Conservation (phyloP, 2,329 filamentous ascomycete genomes). For the Leptographium radiaticola region DNA sequence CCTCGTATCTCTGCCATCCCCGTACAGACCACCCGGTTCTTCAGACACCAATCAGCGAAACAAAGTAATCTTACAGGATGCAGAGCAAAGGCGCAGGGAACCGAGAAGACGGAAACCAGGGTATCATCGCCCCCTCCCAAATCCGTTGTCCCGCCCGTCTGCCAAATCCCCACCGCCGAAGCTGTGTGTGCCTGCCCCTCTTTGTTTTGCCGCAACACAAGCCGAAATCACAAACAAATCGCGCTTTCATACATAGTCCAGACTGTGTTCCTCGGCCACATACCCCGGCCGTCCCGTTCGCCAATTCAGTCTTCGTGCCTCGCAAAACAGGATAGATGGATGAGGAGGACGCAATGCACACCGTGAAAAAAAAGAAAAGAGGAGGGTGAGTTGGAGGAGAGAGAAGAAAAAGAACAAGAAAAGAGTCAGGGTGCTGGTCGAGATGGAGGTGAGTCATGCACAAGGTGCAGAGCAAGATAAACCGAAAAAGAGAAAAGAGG, state of each 20-base stretch:
- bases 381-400: not conserved
- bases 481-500: not conserved
- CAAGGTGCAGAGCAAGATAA: not conserved
- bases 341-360: no score
- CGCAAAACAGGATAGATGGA: not conserved
- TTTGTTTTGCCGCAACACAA: not conserved
- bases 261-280: not conserved
- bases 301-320: not conserved
- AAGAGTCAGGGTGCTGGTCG: not conserved
- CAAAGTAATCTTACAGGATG: conserved; percentile 1
- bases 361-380: not conserved
- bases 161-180: not conserved
- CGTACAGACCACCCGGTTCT: not conserved
- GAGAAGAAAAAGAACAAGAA: not conserved
- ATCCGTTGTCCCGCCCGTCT: not conserved
- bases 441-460: not conserved
- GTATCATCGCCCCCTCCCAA: not conserved
- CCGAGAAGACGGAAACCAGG: not conserved
- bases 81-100: not conserved
- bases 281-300: not conserved
- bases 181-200: not conserved
- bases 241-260: not conserved
- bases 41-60: not conserved
- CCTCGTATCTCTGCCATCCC: not conserved
- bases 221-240: not conserved